Base-by-base conservation (phyloP, 2,329 filamentous ascomycete genomes). In the Fusarium oligoseptatum region DNA sequence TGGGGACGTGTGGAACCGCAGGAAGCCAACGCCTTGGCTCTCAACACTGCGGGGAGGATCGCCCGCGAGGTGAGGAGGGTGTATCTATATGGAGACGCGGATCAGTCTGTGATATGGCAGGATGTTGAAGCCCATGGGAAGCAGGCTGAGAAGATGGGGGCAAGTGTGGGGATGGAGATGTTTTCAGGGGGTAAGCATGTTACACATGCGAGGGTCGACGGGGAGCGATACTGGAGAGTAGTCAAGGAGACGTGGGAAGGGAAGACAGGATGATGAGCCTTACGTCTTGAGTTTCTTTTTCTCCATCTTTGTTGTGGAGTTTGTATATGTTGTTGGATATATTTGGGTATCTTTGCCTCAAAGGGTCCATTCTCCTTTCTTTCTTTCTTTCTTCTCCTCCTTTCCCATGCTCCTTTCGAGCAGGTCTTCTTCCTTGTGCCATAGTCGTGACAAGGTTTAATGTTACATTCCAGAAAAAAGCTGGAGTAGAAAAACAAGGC, bases 11-110 rank as follows among this genome's bases (percentile, higher is more conserved):
- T 74, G 64, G 75, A 78, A 10, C 77, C 79, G 8, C 76, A 85
- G 10, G 78, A 81, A 14, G 76, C 70, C 64, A 84, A 83, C 71
- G 82, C 78, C 20, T 77, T 78, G 66, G 80, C 81, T 58, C 81
- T 86, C 64, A 87, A 86, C 60, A 78, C 82, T 24, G 61, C 67
- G 32, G 66, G 69, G 9, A 73, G 80, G 39, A 77, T 84, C 57
- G 78, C 75, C 12, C 77, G 75, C 36, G 87, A 89, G 78, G 81
- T 81, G 5, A 80, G 84, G 22, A 82, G 89, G 39, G 81, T 84
- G n/a, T 91, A 90, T 70, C 71, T 90, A 20, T 91, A 89, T 68
- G 85, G 87, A 12, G 81, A 83, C 39, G 83, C 79, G 2, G 89
- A 91, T 75, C 68, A 75, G 39, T 82, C 90, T 70, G 85, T 91